Evolutionary conservation across 2,329 filamentous ascomycete genomes (phyloP), one percentile per base, ranked within the genome.

Genomic region (Colletotrichum abscissum): DNA sequence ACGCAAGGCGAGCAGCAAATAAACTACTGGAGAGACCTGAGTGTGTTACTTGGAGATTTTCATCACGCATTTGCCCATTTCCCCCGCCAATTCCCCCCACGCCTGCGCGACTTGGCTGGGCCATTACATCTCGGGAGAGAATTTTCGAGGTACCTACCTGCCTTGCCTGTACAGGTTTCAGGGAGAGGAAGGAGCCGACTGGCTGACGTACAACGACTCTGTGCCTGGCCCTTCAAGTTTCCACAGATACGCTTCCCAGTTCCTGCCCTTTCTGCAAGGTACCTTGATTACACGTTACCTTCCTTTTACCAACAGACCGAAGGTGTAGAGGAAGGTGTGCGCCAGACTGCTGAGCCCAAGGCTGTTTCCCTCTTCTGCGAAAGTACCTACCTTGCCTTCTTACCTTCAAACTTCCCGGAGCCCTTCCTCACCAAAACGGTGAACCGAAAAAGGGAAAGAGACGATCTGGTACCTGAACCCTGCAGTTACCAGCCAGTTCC

Each of bases 1-100:
- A 65, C 63, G 63, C 63, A 65, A 33, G 63, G 63, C 63, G 63
- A 57, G 33, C 33, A n/a, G 24, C 33, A 46, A 30, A 56, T 35
- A 16, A 28, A 65, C 33, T 11, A 64, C 49, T 22, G 22, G 26
- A 22, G 33, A 33, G 24, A n/a, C 30, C 38, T 42, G 38, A 42
- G 14, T 42, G 38, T 7, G 38, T 42, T 42, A 6, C 42, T 16
- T 49, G 19, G 42, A 5, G 42, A 49, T n/a, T 49, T 16, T 14
- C 38, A 42, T 42, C 38, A 42, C 38, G 38, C 42, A 19, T 8
- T 49, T 49, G 42, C 16, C 42, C 16, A 19, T 49, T 49, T 49
- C 42, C 42, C 42, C 19, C 46, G 62, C 19, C 46, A 38, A 52
- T 63, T 22, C 49, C 28, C 42, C 42, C 42, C 33, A 65, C 49